Percentiles rank a stretch among this genome's conserved stretches.
Conservation (phyloP, 805 yeast species). For the Ogataea degrootiae region DNA sequence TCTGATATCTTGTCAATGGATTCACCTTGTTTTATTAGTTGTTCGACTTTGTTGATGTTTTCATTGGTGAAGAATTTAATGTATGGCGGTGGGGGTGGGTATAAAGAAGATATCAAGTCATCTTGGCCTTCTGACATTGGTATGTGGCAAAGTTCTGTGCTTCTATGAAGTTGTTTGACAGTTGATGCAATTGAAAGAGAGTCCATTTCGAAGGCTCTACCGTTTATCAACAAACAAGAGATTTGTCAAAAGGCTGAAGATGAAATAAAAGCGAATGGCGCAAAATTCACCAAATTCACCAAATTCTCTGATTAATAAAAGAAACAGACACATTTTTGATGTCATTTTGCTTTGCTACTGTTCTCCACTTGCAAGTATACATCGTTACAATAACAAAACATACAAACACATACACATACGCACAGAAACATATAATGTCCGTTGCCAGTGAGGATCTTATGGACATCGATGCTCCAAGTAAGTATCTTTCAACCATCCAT, state of each 20-base stretch:
- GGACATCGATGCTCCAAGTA: constrained; percentile 24
- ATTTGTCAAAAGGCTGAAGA: too few relatives aligned
- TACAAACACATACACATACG: neutral
- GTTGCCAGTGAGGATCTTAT: constrained; percentile 16
- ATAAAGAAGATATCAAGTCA: constrained; percentile 55
- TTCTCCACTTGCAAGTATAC: neutral
- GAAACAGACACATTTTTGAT: too few relatives aligned
- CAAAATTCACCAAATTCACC: too few relatives aligned
- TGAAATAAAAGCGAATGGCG: too few relatives aligned
- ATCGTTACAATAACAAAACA: neutral
- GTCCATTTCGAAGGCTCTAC: too few relatives aligned
- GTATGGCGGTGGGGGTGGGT: constrained; percentile 93
- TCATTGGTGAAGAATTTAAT: constrained; percentile 67
- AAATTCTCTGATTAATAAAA: too few relatives aligned
- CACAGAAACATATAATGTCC: constrained; percentile 4
- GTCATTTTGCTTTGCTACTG: too few relatives aligned
- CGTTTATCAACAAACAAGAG: too few relatives aligned
- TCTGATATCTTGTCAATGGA: constrained; percentile 20
- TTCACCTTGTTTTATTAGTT: constrained; percentile 19
- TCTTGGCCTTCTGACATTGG: constrained; percentile 11
- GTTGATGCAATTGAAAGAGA: neutral
- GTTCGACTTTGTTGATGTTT: constrained; percentile 45
- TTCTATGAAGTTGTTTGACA: neutral
- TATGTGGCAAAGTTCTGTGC: neutral
- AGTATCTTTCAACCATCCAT: neutral